These are phyloP conservation scores for Colletotrichum tropicale DNA, from an alignment of 2,329 filamentous ascomycete species.

Conservation along the genomic window DNA sequence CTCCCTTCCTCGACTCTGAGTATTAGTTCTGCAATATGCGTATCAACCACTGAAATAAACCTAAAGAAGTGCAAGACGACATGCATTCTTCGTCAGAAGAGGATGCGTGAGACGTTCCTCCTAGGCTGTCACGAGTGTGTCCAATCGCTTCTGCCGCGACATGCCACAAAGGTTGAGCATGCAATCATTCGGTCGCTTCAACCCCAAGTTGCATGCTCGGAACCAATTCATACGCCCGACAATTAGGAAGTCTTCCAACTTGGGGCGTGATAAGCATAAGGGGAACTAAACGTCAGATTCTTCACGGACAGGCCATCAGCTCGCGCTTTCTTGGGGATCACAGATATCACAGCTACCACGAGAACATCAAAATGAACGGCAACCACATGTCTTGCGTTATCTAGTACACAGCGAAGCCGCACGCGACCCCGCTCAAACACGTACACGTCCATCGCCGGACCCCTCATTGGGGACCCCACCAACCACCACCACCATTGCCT, in stretches of 20 bases:
- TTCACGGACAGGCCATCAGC: background rate
- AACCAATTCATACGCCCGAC: background rate
- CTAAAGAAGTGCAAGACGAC: fast-evolving
- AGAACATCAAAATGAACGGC: background rate
- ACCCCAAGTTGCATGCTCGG: fast-evolving
- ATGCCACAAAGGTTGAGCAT: no score
- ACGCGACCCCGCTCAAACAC: background rate
- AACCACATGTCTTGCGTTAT: conserved; percentile 17
- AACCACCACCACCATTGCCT: background rate
- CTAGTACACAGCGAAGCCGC: conserved; percentile 6
- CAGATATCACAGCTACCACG: background rate
- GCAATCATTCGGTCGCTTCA: background rate
- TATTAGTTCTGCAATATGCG: fast-evolving
- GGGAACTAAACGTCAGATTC: fast-evolving
- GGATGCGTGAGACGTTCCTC: background rate
- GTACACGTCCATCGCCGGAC: background rate
- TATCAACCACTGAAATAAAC: fast-evolving
- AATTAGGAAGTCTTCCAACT: background rate
- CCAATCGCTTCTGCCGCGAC: background rate
- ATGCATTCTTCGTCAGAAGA: fast-evolving
- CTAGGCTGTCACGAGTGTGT: background rate
- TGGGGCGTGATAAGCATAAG: background rate
- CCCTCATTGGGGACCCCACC: background rate
- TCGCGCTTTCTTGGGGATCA: background rate
- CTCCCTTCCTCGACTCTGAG: background rate